These are phyloP conservation scores for Juncus inflexus DNA, from an alignment of 176 grass and related monocot species.

Conservation along the genomic window DNA sequence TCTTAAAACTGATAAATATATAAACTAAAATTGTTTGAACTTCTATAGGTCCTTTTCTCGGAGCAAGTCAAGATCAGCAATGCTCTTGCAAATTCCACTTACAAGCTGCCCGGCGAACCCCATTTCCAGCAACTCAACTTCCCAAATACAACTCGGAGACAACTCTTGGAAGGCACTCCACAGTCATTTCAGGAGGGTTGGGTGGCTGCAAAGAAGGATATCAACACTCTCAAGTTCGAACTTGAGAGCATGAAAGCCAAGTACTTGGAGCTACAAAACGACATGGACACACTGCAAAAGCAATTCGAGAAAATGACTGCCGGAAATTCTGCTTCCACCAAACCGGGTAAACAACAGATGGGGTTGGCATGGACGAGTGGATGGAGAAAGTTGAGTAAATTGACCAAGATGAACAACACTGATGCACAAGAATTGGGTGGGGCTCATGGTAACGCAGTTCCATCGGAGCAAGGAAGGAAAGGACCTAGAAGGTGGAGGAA, in stretches of 20 bases:
- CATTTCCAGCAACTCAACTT: slow-evolving; percentile 17
- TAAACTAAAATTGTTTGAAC: no score
- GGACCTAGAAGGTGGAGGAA: slow-evolving; percentile 85
- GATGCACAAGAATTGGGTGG: slow-evolving; percentile 38
- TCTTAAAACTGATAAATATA: no score
- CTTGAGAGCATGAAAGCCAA: slow-evolving; percentile 96
- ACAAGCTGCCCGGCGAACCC: slow-evolving; percentile 27
- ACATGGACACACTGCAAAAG: slow-evolving; percentile 82
- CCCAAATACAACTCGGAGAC: slow-evolving; percentile 40
- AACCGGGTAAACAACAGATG: slow-evolving; percentile 33
- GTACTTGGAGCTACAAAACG: slow-evolving; percentile 93
- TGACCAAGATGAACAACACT: slow-evolving; percentile 64
- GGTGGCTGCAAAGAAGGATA: slow-evolving; percentile 96
- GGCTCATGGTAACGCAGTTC: background rate
- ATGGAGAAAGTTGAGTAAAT: slow-evolving; percentile 76
- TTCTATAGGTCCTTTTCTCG: slow-evolving; percentile 71
- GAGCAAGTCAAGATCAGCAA: slow-evolving; percentile 98
- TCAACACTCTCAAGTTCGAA: slow-evolving; percentile 99
- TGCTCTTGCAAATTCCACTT: slow-evolving; percentile 49
- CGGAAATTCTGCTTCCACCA: slow-evolving; percentile 1
- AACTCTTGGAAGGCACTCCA: slow-evolving; percentile 86
- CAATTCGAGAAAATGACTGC: slow-evolving; percentile 47
- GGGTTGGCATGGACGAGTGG: slow-evolving; percentile 76
- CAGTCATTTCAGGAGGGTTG: slow-evolving; percentile 98
- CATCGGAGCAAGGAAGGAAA: slow-evolving; percentile 51